Evolutionary conservation across 257 asterid species (phyloP), one percentile per base, ranked within the genome.

Genomic region (Parsonsia alboflavescens): DNA sequence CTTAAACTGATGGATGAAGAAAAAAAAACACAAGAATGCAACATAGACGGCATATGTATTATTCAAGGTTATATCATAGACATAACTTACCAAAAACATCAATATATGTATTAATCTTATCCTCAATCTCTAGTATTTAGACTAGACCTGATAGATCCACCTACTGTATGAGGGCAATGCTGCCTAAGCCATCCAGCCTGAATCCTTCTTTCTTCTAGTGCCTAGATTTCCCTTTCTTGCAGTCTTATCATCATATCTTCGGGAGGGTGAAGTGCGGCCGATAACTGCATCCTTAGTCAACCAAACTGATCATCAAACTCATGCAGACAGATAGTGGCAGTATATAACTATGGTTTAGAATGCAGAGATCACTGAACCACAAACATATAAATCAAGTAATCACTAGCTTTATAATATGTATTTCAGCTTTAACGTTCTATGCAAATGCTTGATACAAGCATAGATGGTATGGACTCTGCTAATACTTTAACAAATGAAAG

Each of bases 331-430:
- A 63, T 63, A 63, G 36, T 6, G 24, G 33, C 26, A 63, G 21
- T 33, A 33, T 21, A 7, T 33, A 62, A 63, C 46, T 16, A 63
- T 11, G 21, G 24, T 5, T 16, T 46, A 63, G 68, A 22, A 63
- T 41, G 33, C 7, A 33, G 7, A 16, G 12, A 63, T 46, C 48
- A 63, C 5, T 22, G 42, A 0, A 52, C 19, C 6, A 13, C 5
- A 16, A 15, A 52, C 5, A 15, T 21, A 52, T 52, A 6, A 19
- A 52, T 21, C 19, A 36, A 49, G 54, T 50, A 64, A 26, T 65
- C 21, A 74, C 10, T n/a, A 61, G 19, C 72, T 64, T 74, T 64
- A 45, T 49, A 13, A 63, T 64, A 63, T 16, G 7, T 50, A 16
- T 19, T 53, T 16, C 28, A 28, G 64, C 58, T 74, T 48, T 53